Evolutionary conservation across 2,329 filamentous ascomycete species (phyloP).

Genomic region (Cladosporium sp.): DNA sequence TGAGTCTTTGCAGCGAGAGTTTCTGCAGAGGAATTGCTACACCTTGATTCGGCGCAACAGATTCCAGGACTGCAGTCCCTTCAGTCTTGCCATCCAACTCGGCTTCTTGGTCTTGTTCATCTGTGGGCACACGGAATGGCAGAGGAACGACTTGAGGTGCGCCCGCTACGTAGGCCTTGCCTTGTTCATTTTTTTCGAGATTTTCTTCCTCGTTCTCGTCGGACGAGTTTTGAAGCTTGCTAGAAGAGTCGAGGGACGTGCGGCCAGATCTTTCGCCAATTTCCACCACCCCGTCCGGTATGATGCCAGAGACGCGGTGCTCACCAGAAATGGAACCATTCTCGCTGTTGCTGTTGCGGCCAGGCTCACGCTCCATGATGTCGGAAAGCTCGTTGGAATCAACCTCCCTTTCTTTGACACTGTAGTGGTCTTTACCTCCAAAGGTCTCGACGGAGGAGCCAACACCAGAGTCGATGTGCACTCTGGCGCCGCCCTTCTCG

Average conservation of each 20-base stretch:
- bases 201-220: background rate
- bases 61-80: slow-evolving; percentile 19
- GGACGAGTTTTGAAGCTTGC: background rate
- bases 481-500: slow-evolving; percentile 47
- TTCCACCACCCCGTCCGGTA: background rate
- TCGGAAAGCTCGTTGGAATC: slow-evolving; percentile 59
- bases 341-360: slow-evolving; percentile 5
- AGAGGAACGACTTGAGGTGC: slow-evolving; percentile 16
- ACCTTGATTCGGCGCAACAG: background rate
- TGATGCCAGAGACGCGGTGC: background rate
- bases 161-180: slow-evolving; percentile 8
- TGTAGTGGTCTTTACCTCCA: slow-evolving; percentile 37
- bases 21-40: slow-evolving; percentile 7
- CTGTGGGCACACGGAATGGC: slow-evolving; percentile 37
- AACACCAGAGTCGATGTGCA: slow-evolving; percentile 54
- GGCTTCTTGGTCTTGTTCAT: slow-evolving; percentile 33
- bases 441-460: slow-evolving; percentile 42
- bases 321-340: background rate
- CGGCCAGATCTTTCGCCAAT: background rate
- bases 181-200: background rate
- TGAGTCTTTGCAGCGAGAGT: slow-evolving; percentile 18
- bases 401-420: slow-evolving; percentile 38
- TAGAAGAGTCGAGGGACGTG: background rate
- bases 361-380: slow-evolving; percentile 40
- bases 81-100: background rate